Evolutionary conservation across 768 basidiomycete genomes (phyloP), one percentile per base, ranked within the genome.

Genomic region (Lactifluus piperatus): DNA sequence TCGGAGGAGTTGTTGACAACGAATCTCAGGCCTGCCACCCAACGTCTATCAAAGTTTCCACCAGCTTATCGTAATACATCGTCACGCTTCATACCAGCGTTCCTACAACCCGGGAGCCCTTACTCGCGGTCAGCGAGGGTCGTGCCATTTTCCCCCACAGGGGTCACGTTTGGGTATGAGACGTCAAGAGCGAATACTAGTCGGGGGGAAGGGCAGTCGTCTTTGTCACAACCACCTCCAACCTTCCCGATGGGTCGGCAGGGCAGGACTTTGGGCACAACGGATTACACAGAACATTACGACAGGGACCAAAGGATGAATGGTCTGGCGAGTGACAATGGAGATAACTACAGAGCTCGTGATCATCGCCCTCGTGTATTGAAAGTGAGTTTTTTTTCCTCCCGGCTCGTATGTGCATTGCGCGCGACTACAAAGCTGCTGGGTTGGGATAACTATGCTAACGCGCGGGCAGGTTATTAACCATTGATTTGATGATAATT

Each of bases 391-490:
- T 10, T 14, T 16, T 50, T 34, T 20, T 18, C 2, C 30, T 10
- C 30, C 30, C 30, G 30, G 10, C 3, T 32, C 30, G 30, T 32
- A 32, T 32, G 30, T 10, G 30, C 30, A 32, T 32, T 6, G n/a
- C n/a, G n/a, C n/a, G n/a, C n/a, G n/a, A n/a, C n/a, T n/a, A n/a
- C n/a, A n/a, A n/a, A n/a, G n/a, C n/a, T 32, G 30, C 11, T 32
- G 30, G 8, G 10, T 32, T 6, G 10, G 30, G 30, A 10, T 6
- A 2, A 14, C 9, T 2, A 30, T 24, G 18, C 16, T 20, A 18
- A 11, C 37, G 9, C 11, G 22, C 7, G 20, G 43, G n/a, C 51
- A 66, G 63, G 54, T 60, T 37, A 55, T 65, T 32, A 63, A 62
- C 34, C 41, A 30, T 22, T 64, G 47, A 58, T 34, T 9, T 32